These are phyloP conservation scores for Neurospora sp. DNA, from an alignment of 495 filamentous ascomycete species.

Conservation along the genomic window DNA sequence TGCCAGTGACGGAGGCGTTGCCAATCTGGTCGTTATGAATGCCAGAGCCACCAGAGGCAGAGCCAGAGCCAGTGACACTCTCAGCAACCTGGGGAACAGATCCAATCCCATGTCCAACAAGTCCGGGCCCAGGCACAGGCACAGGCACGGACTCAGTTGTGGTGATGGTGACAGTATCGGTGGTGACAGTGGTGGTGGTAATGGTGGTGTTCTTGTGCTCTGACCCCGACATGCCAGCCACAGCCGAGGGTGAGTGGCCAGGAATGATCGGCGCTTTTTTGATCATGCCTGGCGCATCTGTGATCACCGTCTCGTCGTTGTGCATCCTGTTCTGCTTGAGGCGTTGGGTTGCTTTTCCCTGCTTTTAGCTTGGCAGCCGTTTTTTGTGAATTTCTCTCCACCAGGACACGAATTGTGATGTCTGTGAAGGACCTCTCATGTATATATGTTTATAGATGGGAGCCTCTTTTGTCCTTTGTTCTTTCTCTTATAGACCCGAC, in stretches of 20 bases:
- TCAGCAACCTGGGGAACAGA: background rate
- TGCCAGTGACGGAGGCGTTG: background rate
- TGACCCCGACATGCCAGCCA: conserved; percentile 1
- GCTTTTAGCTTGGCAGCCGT: background rate
- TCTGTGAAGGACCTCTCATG: background rate
- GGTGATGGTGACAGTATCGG: background rate
- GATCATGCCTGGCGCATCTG: conserved; percentile 6
- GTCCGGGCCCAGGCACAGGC: background rate
- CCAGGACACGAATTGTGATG: background rate
- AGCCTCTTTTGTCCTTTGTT: background rate
- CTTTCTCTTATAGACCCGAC: background rate
- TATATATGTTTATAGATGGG: background rate
- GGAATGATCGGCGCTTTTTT: conserved; percentile 11
- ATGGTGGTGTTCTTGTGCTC: background rate
- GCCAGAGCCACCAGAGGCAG: background rate
- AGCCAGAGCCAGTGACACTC: background rate
- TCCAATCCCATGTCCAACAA: background rate
- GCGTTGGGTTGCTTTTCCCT: background rate
- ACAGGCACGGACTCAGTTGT: background rate
- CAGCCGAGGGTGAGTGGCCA: background rate
- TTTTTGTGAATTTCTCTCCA: background rate
- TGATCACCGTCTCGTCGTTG: conserved; percentile 5
- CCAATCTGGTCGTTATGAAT: background rate
- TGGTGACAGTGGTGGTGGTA: background rate
- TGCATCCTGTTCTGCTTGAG: conserved; percentile 4